Percentiles rank a stretch among this genome's conserved stretches.
Conservation (phyloP, 768 basidiomycete genomes). For the Pleurotus citrinopileatus region DNA sequence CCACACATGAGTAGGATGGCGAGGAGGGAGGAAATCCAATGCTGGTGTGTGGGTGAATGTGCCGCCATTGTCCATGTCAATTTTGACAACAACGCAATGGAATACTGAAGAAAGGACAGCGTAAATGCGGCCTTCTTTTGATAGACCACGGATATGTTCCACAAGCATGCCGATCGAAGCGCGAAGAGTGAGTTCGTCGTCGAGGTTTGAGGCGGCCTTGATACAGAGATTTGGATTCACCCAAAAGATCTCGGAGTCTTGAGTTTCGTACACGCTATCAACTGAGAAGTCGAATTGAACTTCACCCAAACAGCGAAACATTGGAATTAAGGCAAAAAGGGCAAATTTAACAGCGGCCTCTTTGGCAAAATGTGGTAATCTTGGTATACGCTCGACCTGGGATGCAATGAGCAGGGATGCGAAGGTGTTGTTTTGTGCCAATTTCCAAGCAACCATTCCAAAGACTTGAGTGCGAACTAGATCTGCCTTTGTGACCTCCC, state of each 20-base stretch:
- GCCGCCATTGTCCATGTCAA: slow-evolving; percentile 8
- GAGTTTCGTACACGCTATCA: background rate
- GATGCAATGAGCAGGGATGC: background rate
- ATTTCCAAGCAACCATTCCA: too few species aligned
- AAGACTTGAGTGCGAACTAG: too few species aligned
- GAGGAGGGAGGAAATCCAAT: slow-evolving; percentile 20
- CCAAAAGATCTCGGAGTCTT: background rate
- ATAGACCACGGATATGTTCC: background rate
- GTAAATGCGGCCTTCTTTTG: background rate
- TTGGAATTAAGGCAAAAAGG: background rate
- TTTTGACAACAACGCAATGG: slow-evolving; percentile 18
- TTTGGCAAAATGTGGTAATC: background rate
- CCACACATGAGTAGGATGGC: slow-evolving; percentile 12
- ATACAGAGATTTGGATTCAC: background rate
- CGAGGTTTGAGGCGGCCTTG: background rate
- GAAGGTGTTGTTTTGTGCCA: too few species aligned
- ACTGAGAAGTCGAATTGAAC: background rate
- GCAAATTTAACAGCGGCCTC: background rate
- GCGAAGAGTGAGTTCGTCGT: background rate
- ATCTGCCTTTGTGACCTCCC: too few species aligned
- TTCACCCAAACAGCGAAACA: background rate
- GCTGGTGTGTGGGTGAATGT: slow-evolving; percentile 13
- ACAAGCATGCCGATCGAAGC: background rate
- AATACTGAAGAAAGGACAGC: slow-evolving; percentile 19
- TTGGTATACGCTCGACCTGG: background rate